Base-by-base conservation (phyloP, 345 rosid genomes). In the Rhizophora mangle region DNA sequence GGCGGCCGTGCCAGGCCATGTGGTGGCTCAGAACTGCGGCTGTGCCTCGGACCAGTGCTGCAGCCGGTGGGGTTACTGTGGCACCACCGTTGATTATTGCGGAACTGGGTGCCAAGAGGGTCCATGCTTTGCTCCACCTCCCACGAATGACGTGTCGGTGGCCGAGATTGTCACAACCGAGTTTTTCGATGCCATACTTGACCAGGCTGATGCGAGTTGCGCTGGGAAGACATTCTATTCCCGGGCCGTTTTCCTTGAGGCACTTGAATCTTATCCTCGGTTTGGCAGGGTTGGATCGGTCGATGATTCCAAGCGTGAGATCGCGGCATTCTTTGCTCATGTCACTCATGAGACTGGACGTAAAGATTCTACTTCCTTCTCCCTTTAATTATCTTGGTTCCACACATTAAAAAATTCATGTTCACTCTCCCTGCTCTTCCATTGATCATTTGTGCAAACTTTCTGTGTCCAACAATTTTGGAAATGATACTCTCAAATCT, bases 301-400 rank as follows among this genome's bases (percentile, higher is more conserved):
- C 5, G 88, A 82, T 30, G 89, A 82, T 60, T 78, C 85, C 4
- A 86, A 72, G 74, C 88, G 97, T 8, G 93, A 89, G 76, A 86
- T 91, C 29, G 97, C 97, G 5, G 85, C 91, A 6, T 88, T 86
- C 78, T 92, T 92, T 55, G 96, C 94, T 1, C 96, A 92, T 68
- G 86, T 78, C 72, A 89, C 98, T 0, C 96, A 89, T 67, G 94
- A 89, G 69, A 92, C 96, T 51, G 96, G 93, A 67, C 80, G 96
- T 88, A 86, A 85, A 87, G 56, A 55, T 59, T 60, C 65, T 53
- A 24, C 72, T 6, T 37, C 60, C 8, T 24, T 47, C 2, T 70
- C 49, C 21, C 59, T 32, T 58, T 11, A 46, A 67, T 39, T 64
- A 27, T 37, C 8, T 6, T 9, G 7, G 10, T 34, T 7, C 8